These are phyloP conservation scores for Allium sativum DNA, from an alignment of 106 monocot genomes.

Conservation along the genomic window DNA sequence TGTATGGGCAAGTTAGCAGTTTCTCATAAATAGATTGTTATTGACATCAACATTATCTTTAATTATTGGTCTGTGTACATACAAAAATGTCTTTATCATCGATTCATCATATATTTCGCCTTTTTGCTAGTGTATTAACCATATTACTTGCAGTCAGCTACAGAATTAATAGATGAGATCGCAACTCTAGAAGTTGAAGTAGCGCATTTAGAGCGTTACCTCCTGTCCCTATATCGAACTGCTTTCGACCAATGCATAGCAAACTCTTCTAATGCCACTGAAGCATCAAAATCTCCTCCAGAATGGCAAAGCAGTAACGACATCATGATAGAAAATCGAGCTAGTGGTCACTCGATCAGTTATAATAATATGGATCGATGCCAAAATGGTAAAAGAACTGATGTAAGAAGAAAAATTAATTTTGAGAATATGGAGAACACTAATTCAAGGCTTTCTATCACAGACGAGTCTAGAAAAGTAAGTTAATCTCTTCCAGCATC, in stretches of 20 bases:
- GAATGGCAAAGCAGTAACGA: constrained; percentile 9
- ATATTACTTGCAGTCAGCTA: constrained; percentile 30
- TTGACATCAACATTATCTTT: background rate
- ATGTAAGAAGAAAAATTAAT: constrained; percentile 8
- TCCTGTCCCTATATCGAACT: constrained; percentile 62
- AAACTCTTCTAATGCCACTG: constrained; percentile 11
- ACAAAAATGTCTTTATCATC: no score
- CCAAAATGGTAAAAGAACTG: constrained; percentile 5
- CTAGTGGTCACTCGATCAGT: background rate
- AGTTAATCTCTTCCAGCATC: no score
- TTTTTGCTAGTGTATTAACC: constrained; percentile 5
- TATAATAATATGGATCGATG: constrained; percentile 6
- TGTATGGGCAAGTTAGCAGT: background rate
- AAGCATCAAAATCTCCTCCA: constrained; percentile 1
- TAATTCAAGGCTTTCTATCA: background rate
- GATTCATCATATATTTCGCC: background rate
- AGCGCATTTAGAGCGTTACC: constrained; percentile 47
- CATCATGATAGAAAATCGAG: constrained; percentile 10
- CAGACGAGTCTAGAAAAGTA: constrained; percentile 21
- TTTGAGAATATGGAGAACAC: constrained; percentile 8
- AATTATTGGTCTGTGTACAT: background rate
- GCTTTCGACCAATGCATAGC: constrained; percentile 34
- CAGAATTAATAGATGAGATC: constrained; percentile 63
- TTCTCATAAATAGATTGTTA: background rate
- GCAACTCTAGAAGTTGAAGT: constrained; percentile 68